Evolutionary conservation across 768 basidiomycete genomes (phyloP), one percentile per base, ranked within the genome.

Genomic region (Hericium coralloides): DNA sequence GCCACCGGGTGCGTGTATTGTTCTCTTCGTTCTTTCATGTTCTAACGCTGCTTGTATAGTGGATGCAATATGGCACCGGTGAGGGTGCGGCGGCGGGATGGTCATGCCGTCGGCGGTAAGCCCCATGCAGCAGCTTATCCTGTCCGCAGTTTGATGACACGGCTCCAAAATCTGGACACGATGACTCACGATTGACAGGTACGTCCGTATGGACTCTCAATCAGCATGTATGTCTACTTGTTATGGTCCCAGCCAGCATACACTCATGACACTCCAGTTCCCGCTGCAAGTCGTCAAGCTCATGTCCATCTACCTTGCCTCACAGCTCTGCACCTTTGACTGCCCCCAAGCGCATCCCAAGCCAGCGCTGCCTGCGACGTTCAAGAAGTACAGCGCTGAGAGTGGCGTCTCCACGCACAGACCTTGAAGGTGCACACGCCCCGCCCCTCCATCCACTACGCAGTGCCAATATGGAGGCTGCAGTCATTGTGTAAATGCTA

Each of bases 211-310:
- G n/a, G n/a, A n/a, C n/a, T n/a, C n/a, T n/a, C n/a, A n/a, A n/a
- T n/a, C n/a, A n/a, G n/a, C n/a, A n/a, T n/a, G n/a, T n/a, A n/a
- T n/a, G n/a, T n/a, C n/a, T n/a, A n/a, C n/a, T n/a, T n/a, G n/a
- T n/a, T n/a, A n/a, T n/a, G n/a, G n/a, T n/a, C n/a, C n/a, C 37
- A 94, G 92, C 67, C 83, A 92, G 69, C 85, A 94, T 18, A 98
- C 95, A 0, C 78, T 89, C 2, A 77, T 91, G 4, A 90, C 95
- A 8, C 76, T 99, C 9, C 80, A 87, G 65, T 95, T 90, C 64
- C 94, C 97, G 4, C 93, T 95, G 0, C 94, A 98, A 66, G 81
- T 84, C 17, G 81, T 98, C 7, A 93, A 94, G 2, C 69, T 97
- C 9, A 90, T 89, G 5, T 87, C 88, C 63, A 68, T 12, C 74